Conservation (phyloP, 257 asterid species). For the Solanum peruvianum region DNA sequence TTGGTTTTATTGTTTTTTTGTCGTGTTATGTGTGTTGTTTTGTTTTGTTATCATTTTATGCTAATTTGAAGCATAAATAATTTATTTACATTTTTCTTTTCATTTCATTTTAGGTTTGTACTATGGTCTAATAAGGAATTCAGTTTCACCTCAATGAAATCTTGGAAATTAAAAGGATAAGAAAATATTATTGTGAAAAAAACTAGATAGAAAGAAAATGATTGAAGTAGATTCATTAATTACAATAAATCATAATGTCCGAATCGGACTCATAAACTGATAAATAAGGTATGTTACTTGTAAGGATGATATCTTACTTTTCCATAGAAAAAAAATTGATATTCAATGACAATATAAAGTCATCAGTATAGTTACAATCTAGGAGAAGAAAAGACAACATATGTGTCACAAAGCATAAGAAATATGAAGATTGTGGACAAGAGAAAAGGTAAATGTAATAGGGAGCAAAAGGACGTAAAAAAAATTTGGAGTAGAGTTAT, state of each 20-base stretch:
- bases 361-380: not conserved
- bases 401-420: not conserved
- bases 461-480: not conserved
- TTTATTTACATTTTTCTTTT: no score
- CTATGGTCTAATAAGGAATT: not conserved
- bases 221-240: not conserved
- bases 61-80: not conserved
- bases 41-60: not conserved
- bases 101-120: no score
- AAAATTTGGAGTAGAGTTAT: not conserved
- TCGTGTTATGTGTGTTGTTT: not conserved
- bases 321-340: not conserved
- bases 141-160: not conserved
- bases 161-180: not conserved
- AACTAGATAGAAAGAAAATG: not conserved
- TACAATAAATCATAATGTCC: not conserved
- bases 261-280: not conserved
- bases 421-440: not conserved
- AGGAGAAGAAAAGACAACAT: not conserved
- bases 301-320: not conserved
- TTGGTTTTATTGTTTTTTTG: not conserved
- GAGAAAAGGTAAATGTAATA: not conserved
- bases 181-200: not conserved
- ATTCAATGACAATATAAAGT: not conserved
- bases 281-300: not conserved